phyloP scores from a whole-genome alignment of 257 asterid species.

The Apocynum venetum region DNA sequence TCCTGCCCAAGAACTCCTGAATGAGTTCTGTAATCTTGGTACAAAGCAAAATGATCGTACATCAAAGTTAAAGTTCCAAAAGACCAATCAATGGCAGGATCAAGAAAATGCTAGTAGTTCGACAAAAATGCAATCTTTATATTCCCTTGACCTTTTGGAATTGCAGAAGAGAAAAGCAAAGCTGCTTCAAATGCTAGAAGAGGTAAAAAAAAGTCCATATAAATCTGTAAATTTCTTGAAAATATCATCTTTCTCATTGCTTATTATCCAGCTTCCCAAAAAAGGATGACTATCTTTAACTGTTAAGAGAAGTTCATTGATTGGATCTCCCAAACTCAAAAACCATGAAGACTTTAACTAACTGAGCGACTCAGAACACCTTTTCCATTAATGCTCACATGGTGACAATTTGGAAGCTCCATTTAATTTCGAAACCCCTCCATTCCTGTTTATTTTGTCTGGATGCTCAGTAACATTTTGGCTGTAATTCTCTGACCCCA shows the following conservation, averaged over 20 bases:
- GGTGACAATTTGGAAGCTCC: slow-evolving; percentile 31
- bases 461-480: slow-evolving; percentile 4
- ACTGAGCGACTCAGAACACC: slow-evolving; percentile 22
- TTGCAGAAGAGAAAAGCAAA: slow-evolving; percentile 70
- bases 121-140: slow-evolving; percentile 42
- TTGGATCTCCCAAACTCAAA: background rate
- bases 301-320: slow-evolving; percentile 10
- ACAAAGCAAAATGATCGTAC: slow-evolving; percentile 26
- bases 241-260: too few species aligned
- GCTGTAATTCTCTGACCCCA: background rate
- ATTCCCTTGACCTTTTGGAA: slow-evolving; percentile 66
- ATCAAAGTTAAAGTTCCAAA: slow-evolving; percentile 31
- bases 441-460: slow-evolving; percentile 15
- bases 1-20: slow-evolving; percentile 70
- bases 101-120: slow-evolving; percentile 30
- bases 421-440: slow-evolving; percentile 27
- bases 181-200: slow-evolving; percentile 80
- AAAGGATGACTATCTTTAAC: slow-evolving; percentile 3
- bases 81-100: slow-evolving; percentile 30
- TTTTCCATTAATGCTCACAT: slow-evolving; percentile 47
- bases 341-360: slow-evolving; percentile 28
- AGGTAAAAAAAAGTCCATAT: slow-evolving; percentile 33
- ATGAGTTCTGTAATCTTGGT: slow-evolving; percentile 69
- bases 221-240: background rate
- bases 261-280: background rate